Conservation (phyloP, 371 early-diverging fungal species). For the Phascolomyces articulosus region DNA sequence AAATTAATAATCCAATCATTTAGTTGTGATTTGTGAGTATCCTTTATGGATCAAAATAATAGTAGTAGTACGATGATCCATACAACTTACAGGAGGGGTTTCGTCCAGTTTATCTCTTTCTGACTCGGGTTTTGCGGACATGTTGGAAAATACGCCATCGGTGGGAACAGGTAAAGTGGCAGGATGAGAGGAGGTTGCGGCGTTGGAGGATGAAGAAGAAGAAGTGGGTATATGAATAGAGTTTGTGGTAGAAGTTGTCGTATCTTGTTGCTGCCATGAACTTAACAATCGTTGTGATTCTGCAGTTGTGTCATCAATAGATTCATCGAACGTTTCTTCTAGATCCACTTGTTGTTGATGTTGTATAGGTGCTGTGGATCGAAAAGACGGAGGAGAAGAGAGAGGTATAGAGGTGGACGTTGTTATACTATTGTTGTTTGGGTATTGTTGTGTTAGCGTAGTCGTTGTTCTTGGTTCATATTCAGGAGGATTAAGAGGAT, state of each 20-base stretch:
- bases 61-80: too few species aligned
- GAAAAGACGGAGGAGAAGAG: background rate
- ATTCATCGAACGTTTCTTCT: conserved; percentile 20
- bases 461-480: background rate
- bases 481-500: background rate
- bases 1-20: too few species aligned
- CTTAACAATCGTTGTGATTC: conserved; percentile 10
- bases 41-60: too few species aligned
- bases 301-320: conserved; percentile 8
- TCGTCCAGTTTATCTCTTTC: conserved; percentile 38
- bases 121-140: conserved; percentile 58
- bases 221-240: background rate
- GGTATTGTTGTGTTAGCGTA: background rate
- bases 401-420: background rate
- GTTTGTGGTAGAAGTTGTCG: background rate
- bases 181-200: background rate
- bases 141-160: conserved; percentile 64
- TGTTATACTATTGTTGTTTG: background rate
- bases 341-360: conserved; percentile 15
- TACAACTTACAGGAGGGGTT: conserved; percentile 40
- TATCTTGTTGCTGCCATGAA: background rate
- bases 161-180: conserved; percentile 29
- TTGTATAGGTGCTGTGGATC: background rate
- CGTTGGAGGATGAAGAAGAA: background rate
- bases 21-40: too few species aligned